These are phyloP conservation scores for Lipomyces anomalus DNA, from an alignment of 805 yeast genomes.

Conservation along the genomic window DNA sequence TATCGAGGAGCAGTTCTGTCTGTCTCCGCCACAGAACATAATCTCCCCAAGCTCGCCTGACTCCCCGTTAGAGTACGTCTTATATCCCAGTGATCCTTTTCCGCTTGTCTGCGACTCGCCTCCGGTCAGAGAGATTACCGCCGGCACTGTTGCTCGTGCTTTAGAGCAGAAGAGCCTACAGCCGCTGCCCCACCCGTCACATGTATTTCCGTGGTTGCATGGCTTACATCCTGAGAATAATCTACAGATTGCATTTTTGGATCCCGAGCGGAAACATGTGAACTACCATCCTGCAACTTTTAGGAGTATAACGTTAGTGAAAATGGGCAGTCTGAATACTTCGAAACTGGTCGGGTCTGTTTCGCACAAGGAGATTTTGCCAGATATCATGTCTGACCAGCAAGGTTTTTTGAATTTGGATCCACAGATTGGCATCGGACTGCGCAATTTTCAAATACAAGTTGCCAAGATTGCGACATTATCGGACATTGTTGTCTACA, in stretches of 20 bases:
- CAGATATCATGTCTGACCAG: constrained; percentile 5
- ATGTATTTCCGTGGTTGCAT: constrained; percentile 88
- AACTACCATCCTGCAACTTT: constrained; percentile 27
- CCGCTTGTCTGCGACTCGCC: constrained; percentile 10
- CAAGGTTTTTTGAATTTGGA: constrained; percentile 49
- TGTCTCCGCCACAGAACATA: too few species aligned
- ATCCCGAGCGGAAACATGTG: constrained; percentile 29
- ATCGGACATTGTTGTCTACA: constrained; percentile 73
- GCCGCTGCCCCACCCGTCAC: constrained; percentile 56
- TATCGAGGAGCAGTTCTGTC: too few species aligned
- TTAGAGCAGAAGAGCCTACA: constrained; percentile 28
- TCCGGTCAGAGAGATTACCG: constrained; percentile 19
- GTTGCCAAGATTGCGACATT: constrained; percentile 70
- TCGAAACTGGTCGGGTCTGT: constrained; percentile 23
- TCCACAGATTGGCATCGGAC: constrained; percentile 65
- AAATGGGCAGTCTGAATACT: constrained; percentile 10
- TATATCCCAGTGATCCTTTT: constrained; percentile 12
- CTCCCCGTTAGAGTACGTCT: too few species aligned
- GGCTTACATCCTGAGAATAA: constrained; percentile 57
- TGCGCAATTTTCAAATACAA: constrained; percentile 83
- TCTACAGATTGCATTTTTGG: constrained; percentile 46
- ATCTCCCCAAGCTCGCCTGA: too few species aligned
- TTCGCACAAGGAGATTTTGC: constrained; percentile 20
- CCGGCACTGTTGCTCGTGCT: constrained; percentile 21
- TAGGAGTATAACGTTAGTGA: constrained; percentile 17